Evolutionary conservation across 208 protist species (phyloP), one percentile per base, ranked within the genome.

Genomic region (Crithidia thermophila): DNA sequence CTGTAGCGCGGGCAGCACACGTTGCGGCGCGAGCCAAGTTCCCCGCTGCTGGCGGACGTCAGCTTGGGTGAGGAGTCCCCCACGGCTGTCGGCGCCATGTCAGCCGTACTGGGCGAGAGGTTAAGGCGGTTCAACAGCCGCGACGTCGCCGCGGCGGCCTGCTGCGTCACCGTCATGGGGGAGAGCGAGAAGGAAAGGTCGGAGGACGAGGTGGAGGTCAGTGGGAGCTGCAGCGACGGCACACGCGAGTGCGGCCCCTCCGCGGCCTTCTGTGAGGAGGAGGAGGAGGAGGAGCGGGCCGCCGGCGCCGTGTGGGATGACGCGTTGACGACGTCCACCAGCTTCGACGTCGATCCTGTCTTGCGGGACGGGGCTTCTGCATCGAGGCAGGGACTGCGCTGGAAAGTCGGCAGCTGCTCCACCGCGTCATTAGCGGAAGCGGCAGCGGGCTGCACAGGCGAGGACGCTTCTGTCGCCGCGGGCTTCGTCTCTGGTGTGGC

Each of bases 1-100:
- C 57, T 64, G 67, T 79, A 83, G 27, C 66, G 72, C 3, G 72
- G 72, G 40, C 61, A 79, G 66, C 72, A 72, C 34, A 33, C 50
- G 60, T 49, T 67, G 49, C 59, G 25, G 16, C 56, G 49, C 6
- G 40, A 42, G 14, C 39, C 36, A 21, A 33, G 14, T 4, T 27
- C 36, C 16, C 36, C 49, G 57, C 46, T 60, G 34, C 8, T 43
- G 34, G 18, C 37, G 2, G 21, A 10, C 27, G n/a, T 25, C 9
- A 45, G 3, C 33, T 21, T 36, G 28, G 49, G 23, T 7, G 43
- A 42, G 42, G 34, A 37, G 14, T 75, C 55, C 0, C 14, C 36
- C 13, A n/a, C 21, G 31, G 23, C 20, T 5, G 9, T 23, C 16
- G 43, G 23, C 11, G 27, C 46, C 46, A 23, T 33, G 13, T 56